Conservation (phyloP, 2,329 filamentous ascomycete species). For the Beauveria pseudobassiana region DNA sequence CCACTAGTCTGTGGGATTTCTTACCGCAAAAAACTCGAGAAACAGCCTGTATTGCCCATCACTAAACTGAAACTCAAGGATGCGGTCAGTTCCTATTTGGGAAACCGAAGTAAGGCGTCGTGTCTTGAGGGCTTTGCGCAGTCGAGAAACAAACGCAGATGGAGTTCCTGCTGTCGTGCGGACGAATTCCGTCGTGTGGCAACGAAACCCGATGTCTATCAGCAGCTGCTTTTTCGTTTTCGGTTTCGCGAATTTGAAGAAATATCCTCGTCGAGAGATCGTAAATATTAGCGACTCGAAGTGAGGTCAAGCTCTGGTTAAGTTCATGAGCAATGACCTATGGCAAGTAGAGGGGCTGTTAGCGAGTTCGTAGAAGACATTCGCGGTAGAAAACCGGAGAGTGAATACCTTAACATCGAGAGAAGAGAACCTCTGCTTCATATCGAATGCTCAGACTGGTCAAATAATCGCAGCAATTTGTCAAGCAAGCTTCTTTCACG, state of each 20-base stretch:
- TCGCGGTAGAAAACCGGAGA: not conserved
- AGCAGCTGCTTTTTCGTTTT: constrained; percentile 83
- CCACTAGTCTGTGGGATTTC: not conserved
- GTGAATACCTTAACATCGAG: constrained; percentile 60
- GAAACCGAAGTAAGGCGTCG: constrained; percentile 70
- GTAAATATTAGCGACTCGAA: constrained; percentile 90
- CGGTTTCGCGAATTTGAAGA: constrained; percentile 91
- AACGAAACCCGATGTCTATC: constrained; percentile 92
- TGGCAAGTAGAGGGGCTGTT: not conserved
- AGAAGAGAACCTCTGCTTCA: constrained; percentile 79
- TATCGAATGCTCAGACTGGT: constrained; percentile 27
- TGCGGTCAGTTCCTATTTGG: constrained; percentile 87
- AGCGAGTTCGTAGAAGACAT: not conserved
- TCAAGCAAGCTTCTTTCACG: not conserved
- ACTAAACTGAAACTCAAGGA: constrained; percentile 87
- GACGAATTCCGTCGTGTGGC: constrained; percentile 85
- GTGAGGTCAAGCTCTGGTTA: constrained; percentile 61
- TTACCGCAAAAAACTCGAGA: constrained; percentile 83
- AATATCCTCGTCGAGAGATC: constrained; percentile 94
- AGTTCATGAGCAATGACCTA: constrained; percentile 95
- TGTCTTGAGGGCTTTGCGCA: constrained; percentile 85
- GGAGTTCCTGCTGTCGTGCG: constrained; percentile 79
- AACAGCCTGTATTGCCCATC: constrained; percentile 84
- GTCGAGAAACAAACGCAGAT: constrained; percentile 73
- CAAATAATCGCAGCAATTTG: not conserved